Conservation (phyloP, 2,329 filamentous ascomycete genomes). For the Penicillium sp. region DNA sequence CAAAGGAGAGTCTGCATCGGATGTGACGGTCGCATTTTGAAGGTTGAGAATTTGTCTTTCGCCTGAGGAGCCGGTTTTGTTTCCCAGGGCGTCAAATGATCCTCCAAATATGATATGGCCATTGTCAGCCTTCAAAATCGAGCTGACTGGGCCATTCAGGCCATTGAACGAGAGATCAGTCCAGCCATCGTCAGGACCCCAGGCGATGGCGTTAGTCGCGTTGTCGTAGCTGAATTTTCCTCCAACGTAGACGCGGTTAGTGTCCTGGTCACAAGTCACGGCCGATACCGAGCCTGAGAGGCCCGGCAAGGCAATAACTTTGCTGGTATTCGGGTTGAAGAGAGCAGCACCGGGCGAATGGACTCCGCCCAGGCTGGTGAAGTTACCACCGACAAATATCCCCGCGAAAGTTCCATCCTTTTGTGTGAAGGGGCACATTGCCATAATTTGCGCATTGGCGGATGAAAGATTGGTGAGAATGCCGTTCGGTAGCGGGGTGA, state of each 20-base stretch:
- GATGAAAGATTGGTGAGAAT: slow-evolving; percentile 70
- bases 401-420: slow-evolving; percentile 66
- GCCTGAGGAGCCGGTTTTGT: slow-evolving; percentile 60
- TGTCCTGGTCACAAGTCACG: slow-evolving; percentile 74
- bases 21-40: slow-evolving; percentile 69
- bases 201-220: slow-evolving; percentile 86
- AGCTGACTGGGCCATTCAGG: slow-evolving; percentile 87
- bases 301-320: slow-evolving; percentile 72
- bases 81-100: slow-evolving; percentile 82
- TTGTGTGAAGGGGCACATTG: slow-evolving; percentile 78
- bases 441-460: slow-evolving; percentile 78
- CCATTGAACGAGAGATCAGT: slow-evolving; percentile 83
- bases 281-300: slow-evolving; percentile 79
- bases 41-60: slow-evolving; percentile 80
- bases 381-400: slow-evolving; percentile 88
- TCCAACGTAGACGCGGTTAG: slow-evolving; percentile 83
- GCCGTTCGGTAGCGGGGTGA: slow-evolving; percentile 81
- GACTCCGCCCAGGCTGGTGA: slow-evolving; percentile 79
- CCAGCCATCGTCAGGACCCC: slow-evolving; percentile 68
- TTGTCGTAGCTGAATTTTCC: slow-evolving; percentile 77
- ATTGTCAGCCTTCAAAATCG: slow-evolving; percentile 75
- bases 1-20: slow-evolving; percentile 59
- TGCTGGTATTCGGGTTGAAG: slow-evolving; percentile 69
- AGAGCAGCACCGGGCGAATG: slow-evolving; percentile 76
- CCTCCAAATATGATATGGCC: slow-evolving; percentile 91